phyloP scores from a whole-genome alignment of 2,329 filamentous ascomycete genomes.

The Ophiostoma sp. region DNA sequence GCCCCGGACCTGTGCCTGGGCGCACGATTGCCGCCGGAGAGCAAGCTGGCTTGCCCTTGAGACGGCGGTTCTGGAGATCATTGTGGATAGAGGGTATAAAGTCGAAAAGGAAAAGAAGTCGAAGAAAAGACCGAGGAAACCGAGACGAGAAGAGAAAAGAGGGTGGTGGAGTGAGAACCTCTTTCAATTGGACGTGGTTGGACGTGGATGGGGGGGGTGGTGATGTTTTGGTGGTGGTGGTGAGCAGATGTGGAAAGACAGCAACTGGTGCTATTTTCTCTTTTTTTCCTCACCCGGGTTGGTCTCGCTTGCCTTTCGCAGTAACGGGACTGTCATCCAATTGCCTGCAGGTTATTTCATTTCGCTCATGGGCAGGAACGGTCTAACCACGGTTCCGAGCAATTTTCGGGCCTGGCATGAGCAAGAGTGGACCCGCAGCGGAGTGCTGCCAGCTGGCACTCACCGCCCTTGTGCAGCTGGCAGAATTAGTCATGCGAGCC shows the following conservation, averaged over 20 bases:
- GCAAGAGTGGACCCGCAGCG: constrained; percentile 18
- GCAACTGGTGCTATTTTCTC: constrained; percentile 25
- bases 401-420: constrained; percentile 29
- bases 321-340: constrained; percentile 28
- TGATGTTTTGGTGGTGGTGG: constrained; percentile 17
- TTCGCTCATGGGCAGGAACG: constrained; percentile 22
- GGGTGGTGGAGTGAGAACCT: constrained; percentile 31
- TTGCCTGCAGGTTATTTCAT: constrained; percentile 32
- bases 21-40: constrained; percentile 43
- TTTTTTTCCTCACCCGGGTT: constrained; percentile 19
- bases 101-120: constrained; percentile 42
- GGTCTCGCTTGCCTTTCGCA: constrained; percentile 1
- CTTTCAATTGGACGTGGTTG: constrained; percentile 37
- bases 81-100: constrained; percentile 30
- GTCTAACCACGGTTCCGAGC: constrained; percentile 27
- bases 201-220: constrained; percentile 38
- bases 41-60: constrained; percentile 55
- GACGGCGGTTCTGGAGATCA: constrained; percentile 59
- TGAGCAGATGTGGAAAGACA: constrained; percentile 16
- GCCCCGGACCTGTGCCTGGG: constrained; percentile 41
- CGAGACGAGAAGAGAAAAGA: constrained; percentile 13
- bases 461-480: background rate
- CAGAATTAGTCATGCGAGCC: background rate
- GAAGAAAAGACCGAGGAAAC: constrained; percentile 8
- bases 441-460: constrained; percentile 20